A percentile compares a stretch with the other conserved stretches of the same genome.
These are phyloP conservation scores for Clathrospora elynae DNA, from an alignment of 2,329 filamentous ascomycete genomes.

Conservation along the genomic window DNA sequence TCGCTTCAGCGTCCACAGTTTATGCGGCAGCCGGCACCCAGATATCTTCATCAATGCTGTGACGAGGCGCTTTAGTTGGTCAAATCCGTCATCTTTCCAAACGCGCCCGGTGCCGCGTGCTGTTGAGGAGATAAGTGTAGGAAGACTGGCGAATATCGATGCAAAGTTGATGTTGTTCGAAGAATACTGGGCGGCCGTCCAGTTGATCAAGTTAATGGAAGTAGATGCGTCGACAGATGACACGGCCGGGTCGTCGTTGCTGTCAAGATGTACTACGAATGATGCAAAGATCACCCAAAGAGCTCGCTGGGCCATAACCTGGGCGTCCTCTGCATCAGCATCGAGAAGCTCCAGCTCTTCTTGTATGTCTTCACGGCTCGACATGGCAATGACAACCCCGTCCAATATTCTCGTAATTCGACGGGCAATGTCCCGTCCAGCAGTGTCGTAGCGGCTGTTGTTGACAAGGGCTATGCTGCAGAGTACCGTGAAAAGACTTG, in stretches of 20 bases:
- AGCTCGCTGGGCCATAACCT: slow-evolving; percentile 39
- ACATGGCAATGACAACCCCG: slow-evolving; percentile 29
- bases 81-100: slow-evolving; percentile 42
- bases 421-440: slow-evolving; percentile 18
- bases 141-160: slow-evolving; percentile 31
- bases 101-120: slow-evolving; percentile 46
- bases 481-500: slow-evolving; percentile 42
- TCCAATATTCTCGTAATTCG: slow-evolving; percentile 35
- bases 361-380: slow-evolving; percentile 30
- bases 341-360: slow-evolving; percentile 31
- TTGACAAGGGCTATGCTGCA: slow-evolving; percentile 42
- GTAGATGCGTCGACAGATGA: slow-evolving; percentile 15
- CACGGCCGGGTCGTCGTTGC: background rate
- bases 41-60: slow-evolving; percentile 33
- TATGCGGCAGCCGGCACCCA: slow-evolving; percentile 34
- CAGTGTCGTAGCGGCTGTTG: slow-evolving; percentile 21
- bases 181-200: slow-evolving; percentile 33
- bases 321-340: slow-evolving; percentile 30
- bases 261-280: slow-evolving; percentile 32
- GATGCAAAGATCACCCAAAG: slow-evolving; percentile 35
- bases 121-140: slow-evolving; percentile 39
- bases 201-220: slow-evolving; percentile 24
- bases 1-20: slow-evolving; percentile 44
- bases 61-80: slow-evolving; percentile 40
- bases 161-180: slow-evolving; percentile 27